Evolutionary conservation across 106 monocot species (phyloP).

Genomic region (Dendrobium nobile): DNA sequence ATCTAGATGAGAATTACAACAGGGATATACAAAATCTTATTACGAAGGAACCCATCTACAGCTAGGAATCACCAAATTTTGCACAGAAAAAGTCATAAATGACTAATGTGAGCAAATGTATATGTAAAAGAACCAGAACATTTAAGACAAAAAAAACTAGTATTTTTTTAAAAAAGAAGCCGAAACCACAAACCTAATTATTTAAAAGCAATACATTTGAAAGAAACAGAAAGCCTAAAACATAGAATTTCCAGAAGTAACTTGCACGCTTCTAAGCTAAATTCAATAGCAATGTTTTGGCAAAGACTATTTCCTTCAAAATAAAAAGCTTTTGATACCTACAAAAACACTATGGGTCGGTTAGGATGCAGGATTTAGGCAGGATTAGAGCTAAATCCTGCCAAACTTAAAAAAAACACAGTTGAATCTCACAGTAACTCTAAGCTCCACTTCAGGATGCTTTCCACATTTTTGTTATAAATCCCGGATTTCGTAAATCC

Average conservation of each 20-base stretch:
- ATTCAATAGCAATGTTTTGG: not conserved
- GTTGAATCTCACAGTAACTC: no score
- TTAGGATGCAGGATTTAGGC: no score
- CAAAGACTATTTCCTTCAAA: not conserved
- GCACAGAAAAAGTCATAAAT: not conserved
- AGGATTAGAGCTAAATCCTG: no score
- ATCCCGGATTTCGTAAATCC: no score
- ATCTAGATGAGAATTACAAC: not conserved
- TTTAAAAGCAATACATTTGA: not conserved
- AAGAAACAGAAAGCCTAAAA: not conserved
- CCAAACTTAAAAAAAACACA: no score
- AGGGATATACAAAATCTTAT: not conserved
- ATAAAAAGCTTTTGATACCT: not conserved
- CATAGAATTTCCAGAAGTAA: not conserved
- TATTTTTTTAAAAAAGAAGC: not conserved
- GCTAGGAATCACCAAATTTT: not conserved
- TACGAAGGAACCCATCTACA: not conserved
- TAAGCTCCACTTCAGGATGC: no score
- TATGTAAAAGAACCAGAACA: not conserved
- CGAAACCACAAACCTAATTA: not conserved
- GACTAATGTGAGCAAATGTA: not conserved
- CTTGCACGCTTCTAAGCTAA: not conserved
- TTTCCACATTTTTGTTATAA: no score
- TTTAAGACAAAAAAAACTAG: not conserved
- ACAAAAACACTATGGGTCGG: no score